Base-by-base conservation (phyloP, 2,329 filamentous ascomycete species). In the Cercospora janseana region DNA sequence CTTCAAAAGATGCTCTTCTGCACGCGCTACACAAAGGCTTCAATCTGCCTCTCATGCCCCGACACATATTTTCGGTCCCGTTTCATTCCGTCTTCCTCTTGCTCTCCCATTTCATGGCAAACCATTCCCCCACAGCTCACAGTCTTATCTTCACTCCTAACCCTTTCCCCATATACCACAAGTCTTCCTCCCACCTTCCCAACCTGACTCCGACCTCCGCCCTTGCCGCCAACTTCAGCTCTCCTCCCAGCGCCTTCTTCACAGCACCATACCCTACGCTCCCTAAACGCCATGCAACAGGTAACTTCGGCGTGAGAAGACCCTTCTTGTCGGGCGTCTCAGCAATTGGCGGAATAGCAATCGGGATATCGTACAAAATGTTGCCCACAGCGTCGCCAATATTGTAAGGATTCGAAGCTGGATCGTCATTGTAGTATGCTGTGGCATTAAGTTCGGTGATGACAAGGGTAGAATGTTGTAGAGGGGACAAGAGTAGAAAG, bases 191-290 rank as follows among this genome's bases (percentile, higher is more conserved):
- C 75, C 88, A 97, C 61, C 80, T 72, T 6, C 86, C 88, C 49
- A 97, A 72, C 59, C 81, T 78, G 4, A 97, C 75, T 1, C 82
- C 83, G 1, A 95, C 86, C 32, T 83, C 75, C 1, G 91, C 93
- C 60, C 78, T 76, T 1, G 90, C 88, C 69, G 90, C 87, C 52
- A 97, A 70, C 69, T 86, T 87, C 59, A 97, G 69, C 18, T 75
- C 78, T 0, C 92, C 91, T 1, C 92, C 92, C 0, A 97, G 69
- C 8, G 92, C 92, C 60, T 84, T 82, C 60, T 76, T 81, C 10
- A 97, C 76, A 45, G 87, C 88, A 31, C 89, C 88, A 60, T 92
- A 94, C 2, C 92, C 93, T 8, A 94, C 81, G 10, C 83, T 83
- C 10, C 81, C 83, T 13, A 89, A 66, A 26, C 81, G 83, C 86